A percentile compares a stretch with the other conserved stretches of the same genome.
phyloP scores from a whole-genome alignment of 163 green algal genomes.

The Chloromonas sp. region DNA sequence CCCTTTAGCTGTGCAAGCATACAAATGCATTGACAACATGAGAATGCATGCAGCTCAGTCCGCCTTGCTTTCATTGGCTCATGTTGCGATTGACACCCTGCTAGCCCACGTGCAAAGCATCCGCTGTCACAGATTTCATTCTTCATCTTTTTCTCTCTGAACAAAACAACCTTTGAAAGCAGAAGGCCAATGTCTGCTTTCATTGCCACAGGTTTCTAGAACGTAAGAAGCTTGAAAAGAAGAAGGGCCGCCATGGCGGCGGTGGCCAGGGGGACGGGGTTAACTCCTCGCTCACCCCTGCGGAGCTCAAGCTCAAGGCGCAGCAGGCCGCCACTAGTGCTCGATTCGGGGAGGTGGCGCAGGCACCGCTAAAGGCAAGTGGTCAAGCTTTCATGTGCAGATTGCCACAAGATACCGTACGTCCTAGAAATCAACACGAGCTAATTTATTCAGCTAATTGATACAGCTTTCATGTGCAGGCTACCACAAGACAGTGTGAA shows the following conservation, averaged over 20 bases:
- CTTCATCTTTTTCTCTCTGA: no score
- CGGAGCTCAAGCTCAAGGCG: slow-evolving; percentile 2
- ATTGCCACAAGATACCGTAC: background rate
- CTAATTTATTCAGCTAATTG: background rate
- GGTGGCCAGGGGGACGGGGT: no score
- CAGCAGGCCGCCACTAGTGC: slow-evolving; percentile 4
- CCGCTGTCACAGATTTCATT: no score
- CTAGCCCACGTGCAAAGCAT: no score
- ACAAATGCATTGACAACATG: no score
- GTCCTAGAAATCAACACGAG: background rate
- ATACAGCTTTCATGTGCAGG: background rate
- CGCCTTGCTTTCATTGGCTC: no score
- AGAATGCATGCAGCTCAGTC: no score
- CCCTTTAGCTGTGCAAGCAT: no score
- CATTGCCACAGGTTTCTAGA: background rate
- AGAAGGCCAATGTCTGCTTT: no score
- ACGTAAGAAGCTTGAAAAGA: slow-evolving; percentile 15
- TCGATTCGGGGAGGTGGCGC: slow-evolving; percentile 15
- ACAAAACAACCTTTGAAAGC: no score
- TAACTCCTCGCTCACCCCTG: background rate
- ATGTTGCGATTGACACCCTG: no score
- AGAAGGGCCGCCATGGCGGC: background rate
- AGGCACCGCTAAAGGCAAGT: slow-evolving; percentile 15
- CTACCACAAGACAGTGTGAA: background rate
- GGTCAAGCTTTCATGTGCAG: background rate